These are phyloP conservation scores for Neolentinus lepideus DNA, from an alignment of 1,284 basidiomycete genomes.

Conservation along the genomic window DNA sequence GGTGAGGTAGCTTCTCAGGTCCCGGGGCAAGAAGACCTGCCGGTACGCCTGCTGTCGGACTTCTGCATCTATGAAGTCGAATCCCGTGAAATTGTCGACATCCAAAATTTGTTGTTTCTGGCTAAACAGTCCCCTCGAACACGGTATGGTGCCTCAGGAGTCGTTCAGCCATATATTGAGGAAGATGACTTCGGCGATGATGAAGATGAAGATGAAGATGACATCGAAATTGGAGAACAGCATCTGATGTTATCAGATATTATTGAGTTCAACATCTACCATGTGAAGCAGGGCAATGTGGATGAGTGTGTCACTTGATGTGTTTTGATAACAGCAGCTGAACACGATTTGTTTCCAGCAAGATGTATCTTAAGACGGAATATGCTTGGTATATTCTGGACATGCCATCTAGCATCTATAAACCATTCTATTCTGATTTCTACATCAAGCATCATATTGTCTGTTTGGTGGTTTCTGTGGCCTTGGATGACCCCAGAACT, in stretches of 20 bases:
- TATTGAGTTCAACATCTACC: slow-evolving; percentile 40
- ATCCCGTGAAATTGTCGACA: slow-evolving; percentile 27
- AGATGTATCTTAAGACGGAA: slow-evolving; percentile 33
- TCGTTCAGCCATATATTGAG: slow-evolving; percentile 23
- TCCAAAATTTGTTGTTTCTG: slow-evolving; percentile 27
- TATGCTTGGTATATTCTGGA: slow-evolving; percentile 60
- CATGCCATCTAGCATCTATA: slow-evolving; percentile 36
- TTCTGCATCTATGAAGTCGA: slow-evolving; percentile 40
- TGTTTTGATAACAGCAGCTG: neutral
- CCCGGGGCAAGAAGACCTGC: slow-evolving; percentile 27
- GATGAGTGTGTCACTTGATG: slow-evolving; percentile 26
- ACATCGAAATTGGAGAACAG: neutral
- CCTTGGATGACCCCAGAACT: slow-evolving; percentile 24
- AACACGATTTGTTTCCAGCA: slow-evolving; percentile 16
- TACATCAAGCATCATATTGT: slow-evolving; percentile 41
- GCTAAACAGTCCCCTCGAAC: neutral
- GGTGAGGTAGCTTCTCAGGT: slow-evolving; percentile 28
- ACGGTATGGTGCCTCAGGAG: slow-evolving; percentile 25
- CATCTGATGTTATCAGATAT: slow-evolving; percentile 26
- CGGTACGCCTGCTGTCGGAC: slow-evolving; percentile 41
- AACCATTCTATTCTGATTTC: slow-evolving; percentile 32
- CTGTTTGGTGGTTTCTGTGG: slow-evolving; percentile 33
- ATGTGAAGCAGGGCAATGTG: slow-evolving; percentile 20
- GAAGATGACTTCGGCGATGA: slow-evolving; percentile 18
- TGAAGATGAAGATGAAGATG: slow-evolving; percentile 14